Percentiles rank a stretch among this genome's conserved stretches.
phyloP scores from a whole-genome alignment of 2,329 filamentous ascomycete species.

The Madurella fahalii region DNA sequence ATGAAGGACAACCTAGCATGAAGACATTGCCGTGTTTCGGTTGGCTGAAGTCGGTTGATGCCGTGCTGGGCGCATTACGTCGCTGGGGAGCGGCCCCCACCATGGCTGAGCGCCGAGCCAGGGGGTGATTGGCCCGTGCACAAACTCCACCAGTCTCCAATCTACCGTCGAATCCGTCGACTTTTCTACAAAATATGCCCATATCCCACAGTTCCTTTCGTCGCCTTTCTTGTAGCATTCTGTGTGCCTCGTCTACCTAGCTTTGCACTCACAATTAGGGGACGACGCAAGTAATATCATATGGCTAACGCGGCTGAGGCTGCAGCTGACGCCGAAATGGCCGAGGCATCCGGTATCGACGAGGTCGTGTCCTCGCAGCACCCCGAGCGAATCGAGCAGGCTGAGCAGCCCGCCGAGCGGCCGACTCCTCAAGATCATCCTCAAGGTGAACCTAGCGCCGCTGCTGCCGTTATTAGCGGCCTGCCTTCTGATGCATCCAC shows the following conservation, averaged over 20 bases:
- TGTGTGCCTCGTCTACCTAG: neutral
- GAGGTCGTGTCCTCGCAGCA: neutral
- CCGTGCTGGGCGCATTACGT: constrained; percentile 13
- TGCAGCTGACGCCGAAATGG: neutral
- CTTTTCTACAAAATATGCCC: constrained; percentile 26
- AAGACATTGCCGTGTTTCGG: constrained; percentile 7
- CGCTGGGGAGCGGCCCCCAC: neutral
- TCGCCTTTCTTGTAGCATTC: constrained; percentile 26
- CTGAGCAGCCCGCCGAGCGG: neutral
- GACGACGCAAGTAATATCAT: neutral
- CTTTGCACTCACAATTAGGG: neutral
- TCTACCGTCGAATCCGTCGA: constrained; percentile 1
- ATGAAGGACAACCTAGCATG: neutral
- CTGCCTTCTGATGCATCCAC: neutral
- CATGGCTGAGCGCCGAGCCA: neutral
- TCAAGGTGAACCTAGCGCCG: neutral
- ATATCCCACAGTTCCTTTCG: neutral
- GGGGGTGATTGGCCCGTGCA: constrained; percentile 10
- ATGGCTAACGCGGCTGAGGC: neutral
- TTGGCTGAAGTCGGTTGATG: constrained; percentile 4
- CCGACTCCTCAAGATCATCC: neutral
- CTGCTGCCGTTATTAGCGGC: neutral
- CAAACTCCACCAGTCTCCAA: neutral
- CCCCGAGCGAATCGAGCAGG: neutral
- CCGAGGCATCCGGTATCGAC: neutral